Percentiles rank a stretch among this genome's conserved stretches.
These are phyloP conservation scores for Mycena rebaudengoi DNA, from an alignment of 768 basidiomycete species.

Conservation along the genomic window DNA sequence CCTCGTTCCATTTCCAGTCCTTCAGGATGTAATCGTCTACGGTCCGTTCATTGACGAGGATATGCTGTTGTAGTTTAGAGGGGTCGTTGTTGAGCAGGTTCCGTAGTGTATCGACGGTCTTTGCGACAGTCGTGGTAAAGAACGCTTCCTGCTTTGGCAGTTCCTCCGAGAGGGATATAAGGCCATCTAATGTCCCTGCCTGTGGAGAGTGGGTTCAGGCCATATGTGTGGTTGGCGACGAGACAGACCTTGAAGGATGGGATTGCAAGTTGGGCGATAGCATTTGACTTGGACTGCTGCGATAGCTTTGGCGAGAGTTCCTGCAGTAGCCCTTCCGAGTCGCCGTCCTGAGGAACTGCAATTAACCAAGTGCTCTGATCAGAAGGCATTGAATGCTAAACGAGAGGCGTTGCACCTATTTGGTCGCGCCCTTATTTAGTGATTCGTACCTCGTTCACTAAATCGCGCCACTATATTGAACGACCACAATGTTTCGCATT, in stretches of 20 bases:
- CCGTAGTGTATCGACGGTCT: slow-evolving; percentile 93
- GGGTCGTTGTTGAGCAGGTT: slow-evolving; percentile 91
- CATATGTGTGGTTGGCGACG: slow-evolving; percentile 8
- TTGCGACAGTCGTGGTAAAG: slow-evolving; percentile 90
- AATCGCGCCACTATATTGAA: not conserved
- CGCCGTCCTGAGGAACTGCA: slow-evolving; percentile 86
- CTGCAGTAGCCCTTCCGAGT: slow-evolving; percentile 77
- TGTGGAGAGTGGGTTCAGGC: slow-evolving; percentile 39
- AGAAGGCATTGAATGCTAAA: slow-evolving; percentile 75
- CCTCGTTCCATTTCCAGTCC: slow-evolving; percentile 93
- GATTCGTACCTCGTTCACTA: not conserved
- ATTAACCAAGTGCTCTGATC: slow-evolving; percentile 96
- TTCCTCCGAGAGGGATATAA: slow-evolving; percentile 90
- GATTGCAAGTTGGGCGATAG: slow-evolving; percentile 72
- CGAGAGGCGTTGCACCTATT: slow-evolving; percentile 33
- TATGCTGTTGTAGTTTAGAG: slow-evolving; percentile 74
- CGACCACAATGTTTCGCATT: not conserved
- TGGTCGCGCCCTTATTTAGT: too few relatives aligned
- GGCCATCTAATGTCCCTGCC: slow-evolving; percentile 93
- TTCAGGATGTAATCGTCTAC: slow-evolving; percentile 83
- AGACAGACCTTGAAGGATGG: slow-evolving; percentile 88
- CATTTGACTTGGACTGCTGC: slow-evolving; percentile 63
- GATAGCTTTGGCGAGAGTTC: slow-evolving; percentile 71
- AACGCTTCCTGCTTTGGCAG: slow-evolving; percentile 90
- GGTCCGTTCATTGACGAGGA: slow-evolving; percentile 79